Conservation (phyloP, 2,329 filamentous ascomycete species). For the Sarocladium brachiariae region DNA sequence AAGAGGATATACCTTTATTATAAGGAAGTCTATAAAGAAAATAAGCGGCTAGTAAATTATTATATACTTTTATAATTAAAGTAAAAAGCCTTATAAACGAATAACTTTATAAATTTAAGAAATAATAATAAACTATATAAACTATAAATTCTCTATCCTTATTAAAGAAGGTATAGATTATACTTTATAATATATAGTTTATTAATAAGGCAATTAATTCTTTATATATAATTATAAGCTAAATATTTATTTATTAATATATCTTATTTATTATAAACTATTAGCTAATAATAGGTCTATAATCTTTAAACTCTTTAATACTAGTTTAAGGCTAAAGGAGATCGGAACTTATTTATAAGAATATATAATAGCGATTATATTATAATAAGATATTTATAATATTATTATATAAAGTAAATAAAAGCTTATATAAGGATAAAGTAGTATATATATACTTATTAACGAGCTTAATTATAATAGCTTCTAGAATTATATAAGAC, state of each 20-base stretch:
- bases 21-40: background rate
- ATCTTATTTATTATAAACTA: background rate
- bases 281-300: background rate
- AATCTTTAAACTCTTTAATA: slow-evolving; percentile 10
- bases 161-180: no score
- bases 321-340: slow-evolving; percentile 13
- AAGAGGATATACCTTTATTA: no score
- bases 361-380: slow-evolving; percentile 9
- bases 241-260: background rate
- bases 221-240: slow-evolving; percentile 1
- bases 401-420: slow-evolving; percentile 12
- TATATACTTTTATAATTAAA: background rate
- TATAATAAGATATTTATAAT: slow-evolving; percentile 18
- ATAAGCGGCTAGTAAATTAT: background rate
- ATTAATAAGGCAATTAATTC: no score
- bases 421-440: slow-evolving; percentile 15
- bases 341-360: slow-evolving; percentile 10
- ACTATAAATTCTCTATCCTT: slow-evolving; percentile 13
- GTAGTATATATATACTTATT: slow-evolving; percentile 16
- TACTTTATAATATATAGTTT: no score
- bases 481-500: slow-evolving; percentile 15
- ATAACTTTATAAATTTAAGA: slow-evolving; percentile 5
- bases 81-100: background rate
- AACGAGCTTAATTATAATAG: slow-evolving; percentile 16
- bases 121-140: slow-evolving; percentile 11